Evolutionary conservation across 352 stramenopile genomes (phyloP), one percentile per base, ranked within the genome.

Genomic region (Pythium aristosporum): DNA sequence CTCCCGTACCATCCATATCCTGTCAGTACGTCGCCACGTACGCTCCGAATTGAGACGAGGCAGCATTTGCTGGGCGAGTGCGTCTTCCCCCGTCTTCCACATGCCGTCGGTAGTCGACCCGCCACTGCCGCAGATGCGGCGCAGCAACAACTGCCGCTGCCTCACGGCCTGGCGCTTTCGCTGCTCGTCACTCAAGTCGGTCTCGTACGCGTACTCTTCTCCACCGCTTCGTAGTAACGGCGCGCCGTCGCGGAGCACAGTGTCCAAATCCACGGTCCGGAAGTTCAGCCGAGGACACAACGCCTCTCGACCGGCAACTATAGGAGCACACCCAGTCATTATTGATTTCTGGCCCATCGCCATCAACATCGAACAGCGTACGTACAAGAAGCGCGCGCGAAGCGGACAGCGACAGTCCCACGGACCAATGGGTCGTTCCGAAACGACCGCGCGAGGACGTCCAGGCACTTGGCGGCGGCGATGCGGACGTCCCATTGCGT

Each of bases 191-290:
- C 73, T 83, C 37, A 90, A 42, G 36, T 92, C 80, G 7, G 74
- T 81, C 30, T 69, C 32, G 67, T 93, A 95, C 53, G 77, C 63
- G 56, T 95, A 95, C 63, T 93, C 87, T 67, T 95, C 81, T 28
- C 87, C 87, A 23, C 87, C 87, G 52, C 80, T 93, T 10, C 84
- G 77, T 30, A 95, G 48, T 37, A 95, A 46, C 25, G 87, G 83
- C 13, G 82, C 80, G 5, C 82, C 87, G 18, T 91, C 70, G 2
- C 55, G 57, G 46, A 95, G 73, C 52, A 95, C 81, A 1, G 68
- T 65, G 0, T 64, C 46, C 15, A 95, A 70, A 49, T 90, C 64
- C 23, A 95, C 82, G 0, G 71, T 85, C 41, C 79, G 66, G 36
- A 85, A 73, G 51, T 79, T 88, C 9, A 90, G 70, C 41, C 69